Base-by-base conservation (phyloP, 495 filamentous ascomycete species). In the Amorphotheca resinae region DNA sequence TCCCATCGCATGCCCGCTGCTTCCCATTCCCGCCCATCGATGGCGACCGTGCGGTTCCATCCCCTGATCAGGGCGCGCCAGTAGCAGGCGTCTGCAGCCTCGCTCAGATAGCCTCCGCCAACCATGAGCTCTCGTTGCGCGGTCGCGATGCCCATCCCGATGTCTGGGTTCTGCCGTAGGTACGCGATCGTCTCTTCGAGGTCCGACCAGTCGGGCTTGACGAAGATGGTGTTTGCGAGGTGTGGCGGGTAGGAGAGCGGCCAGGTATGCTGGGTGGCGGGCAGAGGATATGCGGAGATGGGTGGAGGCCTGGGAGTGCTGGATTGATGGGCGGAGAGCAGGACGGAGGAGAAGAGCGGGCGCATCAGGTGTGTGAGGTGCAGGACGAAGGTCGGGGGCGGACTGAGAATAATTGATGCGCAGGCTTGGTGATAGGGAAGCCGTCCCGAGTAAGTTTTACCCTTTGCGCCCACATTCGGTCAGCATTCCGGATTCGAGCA, bases 361-460 rank as follows among this genome's bases (percentile, higher is more conserved):
- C 48, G 33, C 20, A 65, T 57, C 0, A 74, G 50, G 36, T 74
- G 69, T 28, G 68, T 70, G 9, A 61, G 56, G 42, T 70, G 68
- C 60, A 73, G 65, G 46, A 69, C 53, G 64, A 66, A 73, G 9
- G 59, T 57, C 1, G 67, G 53, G 0, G 69, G 68, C 40, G 69
- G 69, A 8, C 64, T 62, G 22, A 74, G 42, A 5, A 71, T 55
- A 0, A 73, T 65, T 34, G 61, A 66, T 0, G 49, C 59, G 48
- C 71, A 74, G 37, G 69, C 61, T 58, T 69, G 66, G 45, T 69
- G 64, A 56, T 64, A 72, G 49, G 70, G 69, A 40, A 74, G 65
- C 26, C 69, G 60, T 3, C 71, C 75, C 32, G 67, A 71, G 52
- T 77, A 77, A 7, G 74, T 68, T 17, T 77, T 60, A 1, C 74